phyloP scores from a whole-genome alignment of 257 asterid species.

The Pogostemon cablin region DNA sequence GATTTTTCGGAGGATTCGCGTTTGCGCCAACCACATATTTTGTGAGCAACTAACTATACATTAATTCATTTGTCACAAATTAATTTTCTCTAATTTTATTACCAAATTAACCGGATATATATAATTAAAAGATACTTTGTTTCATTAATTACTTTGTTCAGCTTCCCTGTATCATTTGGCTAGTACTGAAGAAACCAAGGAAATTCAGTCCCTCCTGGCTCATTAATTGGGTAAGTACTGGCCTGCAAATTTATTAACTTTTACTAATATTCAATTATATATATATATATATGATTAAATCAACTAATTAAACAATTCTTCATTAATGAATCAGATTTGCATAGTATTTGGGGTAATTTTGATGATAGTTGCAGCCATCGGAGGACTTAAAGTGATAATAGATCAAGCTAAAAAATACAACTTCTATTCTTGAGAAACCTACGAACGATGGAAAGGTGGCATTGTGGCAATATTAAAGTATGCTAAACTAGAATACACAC shows the following conservation, averaged over 20 bases:
- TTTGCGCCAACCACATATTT: constrained; percentile 38
- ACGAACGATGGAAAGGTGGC: too few species aligned
- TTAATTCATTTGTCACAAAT: too few species aligned
- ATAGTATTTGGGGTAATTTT: constrained; percentile 36
- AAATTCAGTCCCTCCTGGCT: constrained; percentile 36
- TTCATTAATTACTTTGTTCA: constrained; percentile 3
- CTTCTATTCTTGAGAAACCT: constrained; percentile 17
- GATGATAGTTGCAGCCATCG: constrained; percentile 41
- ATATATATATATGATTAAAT: neutral
- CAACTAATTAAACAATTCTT: neutral
- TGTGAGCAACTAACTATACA: constrained; percentile 20
- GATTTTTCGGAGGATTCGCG: constrained; percentile 34
- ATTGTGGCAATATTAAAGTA: too few species aligned
- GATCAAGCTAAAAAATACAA: constrained; percentile 21
- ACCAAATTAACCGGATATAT: too few species aligned
- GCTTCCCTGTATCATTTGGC: constrained; percentile 43
- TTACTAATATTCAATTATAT: too few species aligned
- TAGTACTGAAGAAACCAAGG: constrained; percentile 31
- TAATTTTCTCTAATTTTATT: too few species aligned
- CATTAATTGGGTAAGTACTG: constrained; percentile 30
- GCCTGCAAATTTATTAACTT: neutral
- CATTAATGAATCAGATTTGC: constrained; percentile 33
- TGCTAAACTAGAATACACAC: too few species aligned
- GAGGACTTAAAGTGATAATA: constrained; percentile 40
- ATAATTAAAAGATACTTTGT: neutral